Conservation (phyloP, 192 early-diverging fungal genomes). For the Coemansia sp. region DNA sequence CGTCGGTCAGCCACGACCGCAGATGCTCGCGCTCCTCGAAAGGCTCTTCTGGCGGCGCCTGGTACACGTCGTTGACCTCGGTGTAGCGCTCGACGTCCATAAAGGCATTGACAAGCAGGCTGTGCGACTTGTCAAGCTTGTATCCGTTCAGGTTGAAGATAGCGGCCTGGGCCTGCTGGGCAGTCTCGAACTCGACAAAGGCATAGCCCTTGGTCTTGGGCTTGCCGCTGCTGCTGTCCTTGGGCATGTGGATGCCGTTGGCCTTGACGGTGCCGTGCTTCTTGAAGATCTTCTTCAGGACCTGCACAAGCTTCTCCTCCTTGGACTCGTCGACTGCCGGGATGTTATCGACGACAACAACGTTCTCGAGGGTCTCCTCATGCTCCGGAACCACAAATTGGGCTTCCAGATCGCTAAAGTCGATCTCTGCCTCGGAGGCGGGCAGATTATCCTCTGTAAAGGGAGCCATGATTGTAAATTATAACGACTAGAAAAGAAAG, state of each 20-base stretch:
- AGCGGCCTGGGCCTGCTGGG: slow-evolving; percentile 74
- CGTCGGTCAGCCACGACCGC: slow-evolving; percentile 84
- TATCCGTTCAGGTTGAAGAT: slow-evolving; percentile 73
- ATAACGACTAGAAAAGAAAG: not conserved
- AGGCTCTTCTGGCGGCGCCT: slow-evolving; percentile 61
- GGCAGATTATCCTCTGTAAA: slow-evolving; percentile 66
- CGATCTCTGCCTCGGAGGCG: slow-evolving; percentile 72
- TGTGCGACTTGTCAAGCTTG: slow-evolving; percentile 79
- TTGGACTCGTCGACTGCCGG: slow-evolving; percentile 85
- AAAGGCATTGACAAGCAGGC: slow-evolving; percentile 80
- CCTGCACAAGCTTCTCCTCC: slow-evolving; percentile 74
- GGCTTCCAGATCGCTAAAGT: slow-evolving; percentile 86
- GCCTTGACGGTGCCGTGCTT: slow-evolving; percentile 75
- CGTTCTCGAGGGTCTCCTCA: slow-evolving; percentile 71
- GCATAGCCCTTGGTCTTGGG: slow-evolving; percentile 82
- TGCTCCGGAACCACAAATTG: slow-evolving; percentile 68
- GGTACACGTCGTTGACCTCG: slow-evolving; percentile 68
- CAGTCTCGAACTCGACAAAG: slow-evolving; percentile 90
- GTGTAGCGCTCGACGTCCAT: slow-evolving; percentile 88
- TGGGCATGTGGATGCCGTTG: slow-evolving; percentile 85
- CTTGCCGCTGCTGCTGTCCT: slow-evolving; percentile 65
- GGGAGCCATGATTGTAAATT: slow-evolving; percentile 33
- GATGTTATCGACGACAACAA: slow-evolving; percentile 90
- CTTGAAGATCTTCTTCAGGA: slow-evolving; percentile 77
- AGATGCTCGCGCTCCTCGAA: slow-evolving; percentile 76